Evolutionary conservation across 805 yeast species (phyloP).

Genomic region (Zygotorulaspora florentina): DNA sequence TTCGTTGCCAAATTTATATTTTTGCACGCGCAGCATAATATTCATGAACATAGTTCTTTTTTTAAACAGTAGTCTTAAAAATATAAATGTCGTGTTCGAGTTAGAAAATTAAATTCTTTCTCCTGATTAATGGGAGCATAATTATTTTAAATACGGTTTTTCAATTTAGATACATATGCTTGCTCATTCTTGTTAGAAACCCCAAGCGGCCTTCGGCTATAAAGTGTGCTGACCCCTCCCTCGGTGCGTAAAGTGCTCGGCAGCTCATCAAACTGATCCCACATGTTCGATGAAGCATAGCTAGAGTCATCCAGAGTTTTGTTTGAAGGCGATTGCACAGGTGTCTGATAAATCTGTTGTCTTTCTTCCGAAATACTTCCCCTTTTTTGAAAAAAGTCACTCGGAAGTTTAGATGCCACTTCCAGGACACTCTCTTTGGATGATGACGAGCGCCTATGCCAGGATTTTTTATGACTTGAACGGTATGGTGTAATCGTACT

Average conservation of each 20-base stretch:
- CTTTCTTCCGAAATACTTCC: constrained; percentile 2
- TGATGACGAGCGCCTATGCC: constrained; percentile 14
- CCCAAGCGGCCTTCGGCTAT: constrained; percentile 8
- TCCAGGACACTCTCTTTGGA: constrained; percentile 21
- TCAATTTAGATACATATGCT: not conserved
- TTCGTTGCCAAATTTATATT: too few species aligned
- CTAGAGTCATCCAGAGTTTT: constrained; percentile 12
- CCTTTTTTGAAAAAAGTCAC: constrained; percentile 25
- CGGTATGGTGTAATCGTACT: constrained; percentile 7
- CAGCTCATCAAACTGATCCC: constrained; percentile 19
- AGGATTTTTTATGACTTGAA: constrained; percentile 2
- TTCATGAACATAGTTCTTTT: too few species aligned
- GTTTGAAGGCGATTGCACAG: constrained; percentile 12
- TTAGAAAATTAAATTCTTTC: too few species aligned
- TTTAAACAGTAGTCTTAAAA: not conserved
- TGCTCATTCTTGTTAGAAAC: constrained; percentile 4
- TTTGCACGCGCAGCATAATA: too few species aligned
- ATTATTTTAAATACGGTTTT: not conserved
- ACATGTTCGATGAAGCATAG: constrained; percentile 14
- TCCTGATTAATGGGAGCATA: not conserved
- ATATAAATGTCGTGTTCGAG: not conserved
- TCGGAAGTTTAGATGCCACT: constrained; percentile 24
- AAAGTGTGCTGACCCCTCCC: constrained; percentile 11
- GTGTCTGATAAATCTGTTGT: constrained; percentile 5
- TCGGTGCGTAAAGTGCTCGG: constrained; percentile 21